Evolutionary conservation across 2,329 filamentous ascomycete genomes (phyloP), one percentile per base, ranked within the genome.

Genomic region (Diaporthe citriasiana): DNA sequence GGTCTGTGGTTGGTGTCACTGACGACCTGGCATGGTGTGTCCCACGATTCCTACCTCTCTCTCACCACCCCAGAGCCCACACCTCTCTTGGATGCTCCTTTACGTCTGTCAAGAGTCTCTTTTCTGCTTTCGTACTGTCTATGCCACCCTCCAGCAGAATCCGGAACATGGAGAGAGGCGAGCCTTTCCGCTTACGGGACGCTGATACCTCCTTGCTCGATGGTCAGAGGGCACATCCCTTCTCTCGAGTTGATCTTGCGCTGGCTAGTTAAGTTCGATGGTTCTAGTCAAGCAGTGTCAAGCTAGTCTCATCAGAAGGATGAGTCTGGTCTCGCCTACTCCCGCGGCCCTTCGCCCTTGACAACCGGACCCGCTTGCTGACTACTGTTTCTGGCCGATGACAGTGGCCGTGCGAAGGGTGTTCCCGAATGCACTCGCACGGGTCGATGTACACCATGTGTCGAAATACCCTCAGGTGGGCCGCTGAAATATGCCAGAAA

Each of bases 261-360:
- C 40, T 50, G 42, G 42, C 55, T 51, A 42, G 56, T 42, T 45
- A 33, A 57, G 69, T 40, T 47, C 35, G 30, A 51, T 47, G 47
- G 17, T 40, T 71, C 69, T 59, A 50, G 69, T 63, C 56, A 51
- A 33, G 35, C 69, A 51, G 38, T 38, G 69, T 63, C 56, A 51
- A 33, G 35, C 69, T 59, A 50, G 69, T 63, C 56, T 66, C 45
- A 22, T 42, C 35, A 42, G 35, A 66, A 35, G 22, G 42, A n/a
- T 51, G 57, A 71, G 55, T 60, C 57, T 71, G 55, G 55, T 60
- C 55, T 59, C 69, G 69, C 55, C 55, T 40, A 25, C 69, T 71
- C 55, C 69, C 69, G 69, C 27, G 40, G 55, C 55, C 51, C 69
- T 71, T 40, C 69, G 59, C 69, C 69, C 69, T 71, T 71, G 69